phyloP scores from a whole-genome alignment of 2,329 filamentous ascomycete genomes.

The Simplicillium aogashimaense region DNA sequence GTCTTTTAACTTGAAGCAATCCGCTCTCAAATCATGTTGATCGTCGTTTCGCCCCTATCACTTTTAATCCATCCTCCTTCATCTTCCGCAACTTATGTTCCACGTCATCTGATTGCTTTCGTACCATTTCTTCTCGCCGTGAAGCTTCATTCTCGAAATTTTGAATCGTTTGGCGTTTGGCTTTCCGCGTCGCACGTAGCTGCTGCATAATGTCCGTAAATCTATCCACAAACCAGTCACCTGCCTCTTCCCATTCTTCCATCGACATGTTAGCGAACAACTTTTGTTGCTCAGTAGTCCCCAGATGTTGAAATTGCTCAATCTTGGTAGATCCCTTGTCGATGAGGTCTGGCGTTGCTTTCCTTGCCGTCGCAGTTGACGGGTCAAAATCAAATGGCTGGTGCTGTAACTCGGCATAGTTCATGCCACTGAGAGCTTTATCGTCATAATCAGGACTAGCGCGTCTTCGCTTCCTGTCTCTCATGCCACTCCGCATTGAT shows the following conservation, averaged over 20 bases:
- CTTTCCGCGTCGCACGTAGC: conserved; percentile 36
- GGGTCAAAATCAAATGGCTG: conserved; percentile 51
- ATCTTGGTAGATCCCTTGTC: conserved; percentile 22
- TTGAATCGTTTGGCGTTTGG: conserved; percentile 38
- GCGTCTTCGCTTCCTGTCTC: conserved; percentile 29
- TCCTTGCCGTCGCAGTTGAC: conserved; percentile 29
- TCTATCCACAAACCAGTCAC: conserved; percentile 49
- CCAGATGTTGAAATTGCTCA: conserved; percentile 35
- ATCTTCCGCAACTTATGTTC: conserved; percentile 43
- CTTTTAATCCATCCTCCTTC: conserved; percentile 44
- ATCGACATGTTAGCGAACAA: conserved; percentile 45
- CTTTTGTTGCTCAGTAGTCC: conserved; percentile 32
- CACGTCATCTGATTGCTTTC: conserved; percentile 42
- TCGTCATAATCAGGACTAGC: conserved; percentile 47
- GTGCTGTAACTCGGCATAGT: conserved; percentile 35
- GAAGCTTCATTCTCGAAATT: conserved; percentile 47
- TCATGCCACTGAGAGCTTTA: conserved; percentile 42
- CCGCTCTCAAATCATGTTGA: not conserved
- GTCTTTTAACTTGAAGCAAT: not conserved
- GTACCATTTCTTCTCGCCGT: conserved; percentile 41
- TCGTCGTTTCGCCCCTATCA: conserved; percentile 32
- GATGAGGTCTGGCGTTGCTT: conserved; percentile 15
- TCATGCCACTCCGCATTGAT: not conserved
- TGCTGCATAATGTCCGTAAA: conserved; percentile 39
- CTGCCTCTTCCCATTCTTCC: conserved; percentile 48